A percentile compares a stretch with the other conserved stretches of the same genome.
Evolutionary conservation across 768 basidiomycete species (phyloP).

Genomic region (Kondoa subrosea): DNA sequence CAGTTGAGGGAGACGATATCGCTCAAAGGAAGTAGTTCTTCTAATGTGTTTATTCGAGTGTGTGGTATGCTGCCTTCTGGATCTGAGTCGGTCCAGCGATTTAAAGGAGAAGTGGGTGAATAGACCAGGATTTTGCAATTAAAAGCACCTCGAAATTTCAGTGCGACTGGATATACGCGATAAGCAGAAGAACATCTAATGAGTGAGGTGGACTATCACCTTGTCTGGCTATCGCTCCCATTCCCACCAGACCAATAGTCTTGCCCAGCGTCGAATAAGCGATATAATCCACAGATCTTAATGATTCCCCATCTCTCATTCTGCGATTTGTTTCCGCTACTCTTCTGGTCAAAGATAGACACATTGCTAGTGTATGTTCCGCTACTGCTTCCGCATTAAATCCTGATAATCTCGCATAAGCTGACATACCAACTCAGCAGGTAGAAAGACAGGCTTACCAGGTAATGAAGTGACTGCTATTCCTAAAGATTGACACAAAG

Average conservation of each 20-base stretch:
- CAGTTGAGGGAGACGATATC: slow-evolving; percentile 51
- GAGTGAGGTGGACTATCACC: not conserved
- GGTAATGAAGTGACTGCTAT: slow-evolving; percentile 6
- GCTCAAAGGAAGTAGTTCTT: slow-evolving; percentile 40
- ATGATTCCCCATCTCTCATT: not conserved
- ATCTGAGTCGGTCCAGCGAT: slow-evolving; percentile 8
- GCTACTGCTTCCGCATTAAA: slow-evolving; percentile 4
- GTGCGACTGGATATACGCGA: slow-evolving; percentile 36
- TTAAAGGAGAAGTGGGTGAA: slow-evolving; percentile 6
- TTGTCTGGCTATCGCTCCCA: slow-evolving; percentile 43
- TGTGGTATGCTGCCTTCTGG: slow-evolving; percentile 41
- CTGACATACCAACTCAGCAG: not conserved
- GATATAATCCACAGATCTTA: slow-evolving; percentile 9
- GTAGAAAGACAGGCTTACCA: not conserved
- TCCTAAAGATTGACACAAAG: not conserved
- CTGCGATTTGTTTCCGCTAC: not conserved
- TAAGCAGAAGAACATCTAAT: not conserved
- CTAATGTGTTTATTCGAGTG: slow-evolving; percentile 43
- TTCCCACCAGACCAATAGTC: slow-evolving; percentile 47
- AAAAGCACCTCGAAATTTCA: slow-evolving; percentile 28
- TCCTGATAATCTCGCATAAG: not conserved
- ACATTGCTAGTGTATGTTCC: not conserved
- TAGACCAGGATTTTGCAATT: slow-evolving; percentile 11
- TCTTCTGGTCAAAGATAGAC: slow-evolving; percentile 1
- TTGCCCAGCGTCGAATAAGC: slow-evolving; percentile 36